These are phyloP conservation scores for Eremothecium coryli DNA, from an alignment of 1,139 yeast species.

Conservation along the genomic window DNA sequence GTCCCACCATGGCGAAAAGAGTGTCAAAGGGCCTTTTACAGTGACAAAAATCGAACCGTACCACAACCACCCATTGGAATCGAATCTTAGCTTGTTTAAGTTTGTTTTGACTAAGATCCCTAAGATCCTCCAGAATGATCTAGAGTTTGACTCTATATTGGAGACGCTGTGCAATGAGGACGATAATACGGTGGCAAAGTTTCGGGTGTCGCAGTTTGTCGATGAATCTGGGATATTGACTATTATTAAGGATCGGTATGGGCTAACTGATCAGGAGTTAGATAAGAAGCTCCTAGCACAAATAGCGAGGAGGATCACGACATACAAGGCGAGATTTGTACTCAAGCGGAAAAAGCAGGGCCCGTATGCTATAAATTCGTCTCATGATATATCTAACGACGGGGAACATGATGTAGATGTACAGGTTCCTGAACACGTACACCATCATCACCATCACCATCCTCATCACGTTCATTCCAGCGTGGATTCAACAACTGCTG, in stretches of 20 bases:
- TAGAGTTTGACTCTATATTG: slow-evolving; percentile 27
- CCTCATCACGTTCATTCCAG: slow-evolving; percentile 6
- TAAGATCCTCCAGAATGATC: slow-evolving; percentile 27
- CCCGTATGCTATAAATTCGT: slow-evolving; percentile 14
- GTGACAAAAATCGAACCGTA: slow-evolving; percentile 31
- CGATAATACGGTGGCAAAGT: slow-evolving; percentile 27
- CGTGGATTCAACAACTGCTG: slow-evolving; percentile 15
- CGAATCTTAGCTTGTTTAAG: slow-evolving; percentile 25
- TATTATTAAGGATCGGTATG: slow-evolving; percentile 27
- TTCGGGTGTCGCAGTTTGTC: slow-evolving; percentile 29
- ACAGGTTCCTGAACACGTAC: slow-evolving; percentile 7
- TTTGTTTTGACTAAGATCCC: slow-evolving; percentile 30
- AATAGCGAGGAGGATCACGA: slow-evolving; percentile 30
- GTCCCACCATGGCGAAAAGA: slow-evolving; percentile 6
- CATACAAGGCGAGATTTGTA: slow-evolving; percentile 30
- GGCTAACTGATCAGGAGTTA: slow-evolving; percentile 24
- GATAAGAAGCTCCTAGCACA: slow-evolving; percentile 27
- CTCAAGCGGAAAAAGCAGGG: slow-evolving; percentile 29
- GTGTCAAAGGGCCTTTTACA: slow-evolving; percentile 26
- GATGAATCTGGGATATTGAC: slow-evolving; percentile 29
- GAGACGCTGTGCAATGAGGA: slow-evolving; percentile 27
- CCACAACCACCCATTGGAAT: slow-evolving; percentile 29
- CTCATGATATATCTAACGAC: slow-evolving; percentile 7
- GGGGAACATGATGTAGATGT: slow-evolving; percentile 4
- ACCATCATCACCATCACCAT: slow-evolving; percentile 6